Evolutionary conservation across 306 rosid genomes (phyloP).

Genomic region (Vigna angularis): DNA sequence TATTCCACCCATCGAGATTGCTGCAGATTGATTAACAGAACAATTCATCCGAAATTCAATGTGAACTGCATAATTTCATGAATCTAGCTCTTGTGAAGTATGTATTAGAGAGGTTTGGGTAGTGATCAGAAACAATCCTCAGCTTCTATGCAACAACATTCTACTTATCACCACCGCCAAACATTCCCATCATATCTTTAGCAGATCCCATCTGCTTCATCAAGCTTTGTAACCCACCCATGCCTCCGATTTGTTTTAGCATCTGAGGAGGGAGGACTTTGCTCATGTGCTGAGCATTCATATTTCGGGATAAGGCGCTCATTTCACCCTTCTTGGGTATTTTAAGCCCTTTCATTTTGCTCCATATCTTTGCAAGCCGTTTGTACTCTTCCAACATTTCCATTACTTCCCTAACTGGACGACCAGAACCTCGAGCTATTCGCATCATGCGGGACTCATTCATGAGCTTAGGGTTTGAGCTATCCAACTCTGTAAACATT

Average conservation of each 20-base stretch:
- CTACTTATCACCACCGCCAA: conserved; percentile 70
- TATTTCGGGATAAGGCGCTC: conserved; percentile 73
- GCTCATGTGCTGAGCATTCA: conserved; percentile 88
- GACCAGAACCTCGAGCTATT: conserved; percentile 84
- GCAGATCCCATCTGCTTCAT: conserved; percentile 88
- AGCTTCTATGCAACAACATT: conserved; percentile 25
- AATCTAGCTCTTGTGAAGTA: conserved; percentile 27
- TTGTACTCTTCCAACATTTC: conserved; percentile 86
- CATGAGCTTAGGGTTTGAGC: conserved; percentile 75
- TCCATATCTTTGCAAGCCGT: conserved; percentile 76
- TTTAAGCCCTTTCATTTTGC: conserved; percentile 80
- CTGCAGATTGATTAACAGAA: conserved; percentile 28
- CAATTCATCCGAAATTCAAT: conserved; percentile 22
- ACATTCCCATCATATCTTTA: conserved; percentile 90
- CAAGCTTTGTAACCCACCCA: conserved; percentile 83
- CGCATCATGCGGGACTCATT: conserved; percentile 78
- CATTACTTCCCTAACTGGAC: conserved; percentile 63
- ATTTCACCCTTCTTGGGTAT: conserved; percentile 79
- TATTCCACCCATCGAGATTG: conserved; percentile 30
- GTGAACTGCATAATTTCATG: conserved; percentile 29
- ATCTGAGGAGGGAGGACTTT: conserved; percentile 87
- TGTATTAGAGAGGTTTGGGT: background rate
- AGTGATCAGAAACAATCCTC: conserved; percentile 34
- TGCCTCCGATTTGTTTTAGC: conserved; percentile 86
- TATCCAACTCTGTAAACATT: conserved; percentile 74